Percentiles rank a stretch among this genome's conserved stretches.
Conservation (phyloP, 495 filamentous ascomycete species). For the Amphirosellinia nigrospora region DNA sequence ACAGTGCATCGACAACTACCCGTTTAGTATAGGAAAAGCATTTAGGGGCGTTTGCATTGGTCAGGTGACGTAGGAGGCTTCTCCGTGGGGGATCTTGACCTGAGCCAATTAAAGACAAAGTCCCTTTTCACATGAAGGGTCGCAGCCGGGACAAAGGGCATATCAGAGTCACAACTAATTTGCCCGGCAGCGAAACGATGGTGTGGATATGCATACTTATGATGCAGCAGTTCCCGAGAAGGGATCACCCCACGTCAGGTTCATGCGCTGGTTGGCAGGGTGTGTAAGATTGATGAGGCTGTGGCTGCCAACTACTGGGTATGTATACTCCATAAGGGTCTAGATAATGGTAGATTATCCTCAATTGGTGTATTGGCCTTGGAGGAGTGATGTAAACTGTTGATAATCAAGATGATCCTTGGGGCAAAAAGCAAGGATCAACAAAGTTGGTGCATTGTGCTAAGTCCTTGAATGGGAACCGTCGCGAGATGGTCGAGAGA, state of each 20-base stretch:
- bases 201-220: neutral
- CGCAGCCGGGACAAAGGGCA: neutral
- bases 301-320: neutral
- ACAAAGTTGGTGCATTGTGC: neutral
- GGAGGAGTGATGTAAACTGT: neutral
- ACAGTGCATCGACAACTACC: neutral
- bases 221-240: neutral
- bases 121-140: neutral
- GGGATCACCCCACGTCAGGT: neutral
- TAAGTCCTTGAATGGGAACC: neutral
- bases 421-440: neutral
- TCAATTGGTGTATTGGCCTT: neutral
- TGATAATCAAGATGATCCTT: neutral
- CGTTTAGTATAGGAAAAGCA: neutral
- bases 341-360: neutral
- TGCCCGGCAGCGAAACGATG: neutral
- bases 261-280: slow-evolving; percentile 10
- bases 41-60: neutral
- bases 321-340: neutral
- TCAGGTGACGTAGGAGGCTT: slow-evolving; percentile 4
- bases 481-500: neutral
- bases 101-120: neutral
- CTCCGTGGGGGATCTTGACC: neutral
- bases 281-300: slow-evolving; percentile 10
- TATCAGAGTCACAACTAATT: slow-evolving; percentile 12